phyloP scores from a whole-genome alignment of 257 asterid species.

The Jacaranda mimosifolia region DNA sequence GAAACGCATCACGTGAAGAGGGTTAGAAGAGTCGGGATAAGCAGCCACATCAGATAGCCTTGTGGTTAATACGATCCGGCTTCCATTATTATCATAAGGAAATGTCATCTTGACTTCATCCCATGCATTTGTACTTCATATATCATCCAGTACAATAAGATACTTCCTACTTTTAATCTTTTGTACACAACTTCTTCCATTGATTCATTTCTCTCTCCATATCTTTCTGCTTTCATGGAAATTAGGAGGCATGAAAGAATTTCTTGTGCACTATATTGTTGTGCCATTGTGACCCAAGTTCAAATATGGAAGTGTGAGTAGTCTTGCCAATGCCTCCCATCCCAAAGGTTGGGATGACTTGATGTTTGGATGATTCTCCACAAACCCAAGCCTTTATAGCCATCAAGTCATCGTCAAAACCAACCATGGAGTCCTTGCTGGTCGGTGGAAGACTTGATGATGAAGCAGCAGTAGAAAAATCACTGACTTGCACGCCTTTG shows the following conservation, averaged over 20 bases:
- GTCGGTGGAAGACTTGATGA: neutral
- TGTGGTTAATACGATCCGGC: neutral
- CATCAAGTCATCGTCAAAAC: constrained; percentile 23
- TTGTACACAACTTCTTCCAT: neutral
- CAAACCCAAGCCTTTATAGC: constrained; percentile 29
- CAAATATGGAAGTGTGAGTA: constrained; percentile 34
- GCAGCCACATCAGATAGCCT: constrained; percentile 6
- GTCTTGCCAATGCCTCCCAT: constrained; percentile 45
- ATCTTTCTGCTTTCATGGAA: neutral
- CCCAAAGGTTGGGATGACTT: constrained; percentile 19
- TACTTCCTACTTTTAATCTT: constrained; percentile 13
- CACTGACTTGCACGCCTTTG: neutral
- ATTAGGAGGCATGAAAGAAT: constrained; percentile 1
- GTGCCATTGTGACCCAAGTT: constrained; percentile 33
- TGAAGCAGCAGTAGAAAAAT: neutral
- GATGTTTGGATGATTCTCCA: constrained; percentile 20
- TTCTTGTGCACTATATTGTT: constrained; percentile 10
- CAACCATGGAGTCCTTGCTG: constrained; percentile 11
- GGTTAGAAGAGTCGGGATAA: neutral
- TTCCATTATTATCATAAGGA: neutral
- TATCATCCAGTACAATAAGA: constrained; percentile 36
- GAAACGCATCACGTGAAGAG: neutral
- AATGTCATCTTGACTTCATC: neutral
- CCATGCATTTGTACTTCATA: constrained; percentile 29
- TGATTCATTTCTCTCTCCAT: neutral